These are phyloP conservation scores for Solanum tarijense DNA, from an alignment of 257 asterid genomes.

Conservation along the genomic window DNA sequence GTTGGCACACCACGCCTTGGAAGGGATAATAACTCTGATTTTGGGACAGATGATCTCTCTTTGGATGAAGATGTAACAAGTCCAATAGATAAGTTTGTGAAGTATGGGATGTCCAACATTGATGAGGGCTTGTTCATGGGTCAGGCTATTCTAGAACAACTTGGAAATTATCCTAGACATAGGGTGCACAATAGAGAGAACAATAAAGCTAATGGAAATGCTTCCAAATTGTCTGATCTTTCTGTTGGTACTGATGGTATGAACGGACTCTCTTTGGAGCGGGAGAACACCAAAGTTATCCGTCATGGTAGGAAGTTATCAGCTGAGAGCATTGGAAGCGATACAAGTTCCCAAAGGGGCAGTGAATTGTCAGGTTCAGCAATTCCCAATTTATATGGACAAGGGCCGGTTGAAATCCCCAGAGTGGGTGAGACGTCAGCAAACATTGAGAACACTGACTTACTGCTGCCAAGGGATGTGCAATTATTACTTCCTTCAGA, in stretches of 20 bases:
- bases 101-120: slow-evolving; percentile 87
- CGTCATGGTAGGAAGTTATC: slow-evolving; percentile 56
- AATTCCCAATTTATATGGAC: slow-evolving; percentile 38
- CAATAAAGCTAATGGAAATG: slow-evolving; percentile 39
- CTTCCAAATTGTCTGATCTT: slow-evolving; percentile 36
- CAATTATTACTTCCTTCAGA: slow-evolving; percentile 65
- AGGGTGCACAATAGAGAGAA: slow-evolving; percentile 30
- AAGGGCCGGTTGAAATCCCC: slow-evolving; percentile 33
- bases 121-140: slow-evolving; percentile 97
- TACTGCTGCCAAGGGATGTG: slow-evolving; percentile 51
- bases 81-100: slow-evolving; percentile 82
- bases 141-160: slow-evolving; percentile 83
- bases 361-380: slow-evolving; percentile 41
- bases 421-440: slow-evolving; percentile 36
- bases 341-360: slow-evolving; percentile 58
- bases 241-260: slow-evolving; percentile 15
- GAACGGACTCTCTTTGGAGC: slow-evolving; percentile 19
- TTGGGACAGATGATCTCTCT: slow-evolving; percentile 63
- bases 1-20: slow-evolving; percentile 62
- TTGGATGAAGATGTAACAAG: slow-evolving; percentile 58
- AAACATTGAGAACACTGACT: slow-evolving; percentile 29
- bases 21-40: slow-evolving; percentile 77
- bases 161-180: slow-evolving; percentile 65
- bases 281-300: slow-evolving; percentile 21
- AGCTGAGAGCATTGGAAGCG: slow-evolving; percentile 71